phyloP scores from a whole-genome alignment of 495 filamentous ascomycete genomes.

The Hapsidospora chrysogenum region DNA sequence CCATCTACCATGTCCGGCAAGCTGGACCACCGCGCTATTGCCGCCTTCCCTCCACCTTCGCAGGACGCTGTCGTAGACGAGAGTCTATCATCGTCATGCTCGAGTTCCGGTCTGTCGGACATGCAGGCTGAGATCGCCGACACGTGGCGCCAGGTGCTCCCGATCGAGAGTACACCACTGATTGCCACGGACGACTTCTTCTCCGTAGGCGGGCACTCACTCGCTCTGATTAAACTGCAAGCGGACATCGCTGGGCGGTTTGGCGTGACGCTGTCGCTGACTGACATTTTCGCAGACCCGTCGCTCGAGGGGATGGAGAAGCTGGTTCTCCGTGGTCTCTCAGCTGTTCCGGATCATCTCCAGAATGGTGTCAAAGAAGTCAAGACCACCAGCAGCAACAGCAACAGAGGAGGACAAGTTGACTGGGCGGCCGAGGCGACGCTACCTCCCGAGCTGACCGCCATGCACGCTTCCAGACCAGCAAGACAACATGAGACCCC shows the following conservation, averaged over 20 bases:
- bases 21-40: constrained; percentile 19
- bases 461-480: not conserved
- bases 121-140: not conserved
- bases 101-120: too few relatives aligned
- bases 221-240: constrained; percentile 15
- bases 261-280: constrained; percentile 4
- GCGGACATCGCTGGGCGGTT: constrained; percentile 5
- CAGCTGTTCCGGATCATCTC: not conserved
- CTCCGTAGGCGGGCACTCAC: constrained; percentile 19
- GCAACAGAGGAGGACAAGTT: too few relatives aligned
- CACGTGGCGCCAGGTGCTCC: constrained; percentile 4
- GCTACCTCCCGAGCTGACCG: not conserved
- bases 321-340: not conserved
- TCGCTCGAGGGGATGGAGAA: not conserved
- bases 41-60: constrained; percentile 14
- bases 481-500: too few relatives aligned
- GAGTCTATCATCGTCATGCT: too few relatives aligned
- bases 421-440: not conserved
- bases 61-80: not conserved
- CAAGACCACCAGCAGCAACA: not conserved
- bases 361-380: not conserved
- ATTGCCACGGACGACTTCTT: constrained; percentile 17
- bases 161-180: not conserved
- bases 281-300: constrained; percentile 8
- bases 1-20: constrained; percentile 26